phyloP scores from a whole-genome alignment of 768 basidiomycete genomes.

The Amanita polypyramis region DNA sequence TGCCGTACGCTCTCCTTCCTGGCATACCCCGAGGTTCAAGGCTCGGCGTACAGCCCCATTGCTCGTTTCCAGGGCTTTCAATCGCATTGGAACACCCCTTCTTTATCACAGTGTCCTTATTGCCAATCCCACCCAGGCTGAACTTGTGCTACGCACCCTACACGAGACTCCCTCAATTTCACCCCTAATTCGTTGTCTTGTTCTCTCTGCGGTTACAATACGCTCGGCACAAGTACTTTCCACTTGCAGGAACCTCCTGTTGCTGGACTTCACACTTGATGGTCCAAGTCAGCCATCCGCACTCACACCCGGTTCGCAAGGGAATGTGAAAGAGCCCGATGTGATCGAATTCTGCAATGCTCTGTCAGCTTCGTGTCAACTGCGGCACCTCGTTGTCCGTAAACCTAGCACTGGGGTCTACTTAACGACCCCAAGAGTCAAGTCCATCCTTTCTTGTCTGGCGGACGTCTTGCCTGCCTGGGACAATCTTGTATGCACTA shows the following conservation, averaged over 20 bases:
- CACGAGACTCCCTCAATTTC: constrained; percentile 26
- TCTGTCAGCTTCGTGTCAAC: constrained; percentile 22
- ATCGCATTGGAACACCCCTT: constrained; percentile 46
- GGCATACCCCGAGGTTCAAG: constrained; percentile 12
- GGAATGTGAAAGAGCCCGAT: constrained; percentile 12
- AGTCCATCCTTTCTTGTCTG: constrained; percentile 33
- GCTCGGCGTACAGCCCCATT: constrained; percentile 29
- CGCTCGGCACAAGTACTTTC: constrained; percentile 26
- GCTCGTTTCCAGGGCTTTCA: constrained; percentile 39
- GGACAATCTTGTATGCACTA: constrained; percentile 33
- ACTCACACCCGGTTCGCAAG: constrained; percentile 9
- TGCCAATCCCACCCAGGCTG: constrained; percentile 27
- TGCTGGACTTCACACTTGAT: constrained; percentile 29
- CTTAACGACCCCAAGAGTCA: constrained; percentile 39
- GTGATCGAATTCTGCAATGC: constrained; percentile 29
- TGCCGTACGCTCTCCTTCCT: constrained; percentile 14
- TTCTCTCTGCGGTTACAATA: neutral
- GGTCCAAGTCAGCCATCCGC: constrained; percentile 19
- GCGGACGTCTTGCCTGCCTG: constrained; percentile 34
- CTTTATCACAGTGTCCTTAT: constrained; percentile 45
- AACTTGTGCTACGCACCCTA: constrained; percentile 29
- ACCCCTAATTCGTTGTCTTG: constrained; percentile 18
- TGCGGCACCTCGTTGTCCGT: constrained; percentile 41
- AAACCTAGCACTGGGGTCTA: constrained; percentile 38
- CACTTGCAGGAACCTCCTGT: constrained; percentile 13